Base-by-base conservation (phyloP, 768 basidiomycete species). In the Ramaria rubella region DNA sequence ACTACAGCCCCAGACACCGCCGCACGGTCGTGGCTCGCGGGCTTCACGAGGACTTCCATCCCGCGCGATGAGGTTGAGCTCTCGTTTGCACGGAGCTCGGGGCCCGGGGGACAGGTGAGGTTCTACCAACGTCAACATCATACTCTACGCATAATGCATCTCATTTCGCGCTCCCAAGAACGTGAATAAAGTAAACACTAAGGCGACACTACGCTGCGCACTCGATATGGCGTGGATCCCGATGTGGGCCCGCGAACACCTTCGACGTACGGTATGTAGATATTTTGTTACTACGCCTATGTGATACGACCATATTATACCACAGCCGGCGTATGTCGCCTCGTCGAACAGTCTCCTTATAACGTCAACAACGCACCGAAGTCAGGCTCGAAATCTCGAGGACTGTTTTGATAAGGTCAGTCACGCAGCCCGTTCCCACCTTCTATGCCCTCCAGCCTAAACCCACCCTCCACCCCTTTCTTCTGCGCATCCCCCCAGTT, bases 101-200 rank as follows among this genome's bases (percentile, higher is more conserved):
- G 90, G 23, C 90, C 90, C 5, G 90, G 90, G 33, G 90, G 90
- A 15, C 89, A 90, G 79, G 89, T 87, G 48, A 40, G 44, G 36
- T 38, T 38, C 36, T 38, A 38, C n/a, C 36, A 11, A n/a, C 36
- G 11, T 11, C n/a, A 38, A 38, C 36, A 38, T 38, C 36, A 38
- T n/a, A 11, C n/a, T n/a, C 11, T n/a, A 11, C 36, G 36, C 36
- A n/a, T n/a, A 11, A 11, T 38, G 27, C 17, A 29, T 17, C 31
- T 31, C 42, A 21, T 27, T 30, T 27, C 38, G 33, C 5, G n/a
- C 21, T 17, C n/a, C 24, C 14, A 62, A 91, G 87, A 89, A 92
- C 61, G 90, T 92, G 36, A 92, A 92, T 65, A 92, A 90, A 71
- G 79, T 91, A n/a, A 90, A 88, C 58, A 91, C 90, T 14, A 91